A percentile compares a stretch with the other conserved stretches of the same genome.
Evolutionary conservation across 2,329 filamentous ascomycete genomes (phyloP).

Genomic region (Paracoccidioides brasiliensis): DNA sequence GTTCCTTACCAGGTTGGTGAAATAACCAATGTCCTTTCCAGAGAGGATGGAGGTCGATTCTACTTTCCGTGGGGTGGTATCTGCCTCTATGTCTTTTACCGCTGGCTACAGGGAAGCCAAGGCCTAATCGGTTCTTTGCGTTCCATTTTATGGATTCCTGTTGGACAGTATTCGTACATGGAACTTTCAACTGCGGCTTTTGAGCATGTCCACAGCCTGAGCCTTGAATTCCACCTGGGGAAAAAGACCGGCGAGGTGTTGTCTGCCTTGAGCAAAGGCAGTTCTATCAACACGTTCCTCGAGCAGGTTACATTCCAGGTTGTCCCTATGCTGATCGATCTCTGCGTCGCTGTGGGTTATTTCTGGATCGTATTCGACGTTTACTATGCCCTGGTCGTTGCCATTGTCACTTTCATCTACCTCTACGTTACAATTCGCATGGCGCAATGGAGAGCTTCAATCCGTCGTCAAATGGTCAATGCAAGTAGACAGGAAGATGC

Average conservation of each 20-base stretch:
- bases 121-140: conserved; percentile 73
- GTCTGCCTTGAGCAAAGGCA: conserved; percentile 90
- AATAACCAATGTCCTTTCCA: conserved; percentile 63
- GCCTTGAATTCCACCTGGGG: conserved; percentile 88
- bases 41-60: conserved; percentile 38
- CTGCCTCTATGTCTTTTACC: conserved; percentile 61
- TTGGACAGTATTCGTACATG: conserved; percentile 92
- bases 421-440: conserved; percentile 93
- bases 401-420: conserved; percentile 88
- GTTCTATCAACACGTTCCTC: conserved; percentile 88
- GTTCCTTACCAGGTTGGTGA: conserved; percentile 70
- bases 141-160: conserved; percentile 84
- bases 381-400: conserved; percentile 79
- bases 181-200: conserved; percentile 90
- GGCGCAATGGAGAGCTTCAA: conserved; percentile 83
- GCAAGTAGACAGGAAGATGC: conserved; percentile 90
- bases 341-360: conserved; percentile 71
- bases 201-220: conserved; percentile 90
- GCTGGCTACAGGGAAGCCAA: conserved; percentile 75
- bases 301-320: conserved; percentile 96
- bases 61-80: conserved; percentile 62
- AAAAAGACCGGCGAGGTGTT: conserved; percentile 95
- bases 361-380: conserved; percentile 70
- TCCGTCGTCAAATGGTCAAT: conserved; percentile 87
- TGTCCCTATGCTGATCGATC: conserved; percentile 83